Percentiles rank a stretch among this genome's conserved stretches.
Conservation (phyloP, 352 stramenopile species). For the Phytophthora sansomeana region DNA sequence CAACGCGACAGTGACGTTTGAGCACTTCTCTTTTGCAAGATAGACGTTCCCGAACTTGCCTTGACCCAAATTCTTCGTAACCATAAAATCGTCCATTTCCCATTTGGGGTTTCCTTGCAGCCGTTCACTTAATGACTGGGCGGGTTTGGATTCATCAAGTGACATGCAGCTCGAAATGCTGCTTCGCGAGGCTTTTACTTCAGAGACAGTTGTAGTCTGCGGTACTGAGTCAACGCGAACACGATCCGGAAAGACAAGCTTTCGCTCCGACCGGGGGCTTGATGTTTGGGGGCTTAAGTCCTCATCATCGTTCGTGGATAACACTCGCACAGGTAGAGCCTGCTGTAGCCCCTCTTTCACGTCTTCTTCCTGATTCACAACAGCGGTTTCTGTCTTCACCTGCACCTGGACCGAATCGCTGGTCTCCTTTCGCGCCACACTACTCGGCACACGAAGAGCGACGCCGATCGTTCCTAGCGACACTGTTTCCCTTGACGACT, state of each 20-base stretch:
- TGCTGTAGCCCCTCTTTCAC: conserved; percentile 21
- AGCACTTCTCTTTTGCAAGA: conserved; percentile 74
- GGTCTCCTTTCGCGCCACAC: neutral
- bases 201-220: conserved; percentile 20
- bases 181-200: conserved; percentile 11
- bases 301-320: neutral
- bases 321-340: neutral
- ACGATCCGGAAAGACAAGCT: conserved; percentile 45
- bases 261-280: conserved; percentile 14
- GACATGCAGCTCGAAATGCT: conserved; percentile 46
- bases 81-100: conserved; percentile 79
- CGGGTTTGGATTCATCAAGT: conserved; percentile 50
- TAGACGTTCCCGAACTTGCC: conserved; percentile 91
- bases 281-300: neutral
- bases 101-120: conserved; percentile 66
- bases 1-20: conserved; percentile 73
- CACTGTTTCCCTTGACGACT: conserved; percentile 28
- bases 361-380: neutral
- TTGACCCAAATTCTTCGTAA: conserved; percentile 84
- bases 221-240: conserved; percentile 40
- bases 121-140: conserved; percentile 54
- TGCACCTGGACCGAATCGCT: neutral
- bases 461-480: conserved; percentile 31
- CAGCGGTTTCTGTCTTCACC: neutral
- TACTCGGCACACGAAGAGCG: conserved; percentile 24